Evolutionary conservation across 2,329 filamentous ascomycete genomes (phyloP), one percentile per base, ranked within the genome.

Genomic region (Chrysoporthe austroafricana): DNA sequence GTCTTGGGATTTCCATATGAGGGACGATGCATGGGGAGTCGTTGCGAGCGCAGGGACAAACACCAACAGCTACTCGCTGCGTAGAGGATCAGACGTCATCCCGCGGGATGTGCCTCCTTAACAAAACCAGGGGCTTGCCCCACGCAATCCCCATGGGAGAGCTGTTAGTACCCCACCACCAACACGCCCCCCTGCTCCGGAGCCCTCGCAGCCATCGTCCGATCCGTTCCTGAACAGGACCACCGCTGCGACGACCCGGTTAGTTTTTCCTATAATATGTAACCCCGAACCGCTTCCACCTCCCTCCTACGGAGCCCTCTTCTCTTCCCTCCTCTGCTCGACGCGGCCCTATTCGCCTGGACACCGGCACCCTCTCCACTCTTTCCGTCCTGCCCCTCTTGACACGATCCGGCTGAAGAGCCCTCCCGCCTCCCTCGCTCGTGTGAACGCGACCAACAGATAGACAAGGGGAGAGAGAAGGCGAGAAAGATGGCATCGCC

Each of bases 401-500:
- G 2, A 48, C 39, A 52, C 48, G 48, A 52, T 26, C 26, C 26
- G 26, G 26, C 26, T 26, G 21, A 26, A 52, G n/a, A 26, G 6
- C n/a, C 48, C 48, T 26, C 16, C 48, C 21, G 26, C 26, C 26
- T 26, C 26, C 26, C 26, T 26, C 26, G 26, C 26, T 26, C 2
- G 26, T 26, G 26, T 26, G 26, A 26, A 26, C 26, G 26, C 26
- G 26, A 26, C 26, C 26, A 26, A 26, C 26, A 26, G 26, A 26
- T 26, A 26, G 26, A 26, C 14, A 21, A 9, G 34, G 14, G n/a
- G 5, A 6, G 57, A 26, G 57, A 44, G n/a, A 43, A 60, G 34
- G 16, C 50, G 18, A 50, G 36, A 85, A 56, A 50, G 36, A 85
- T 85, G 83, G 82, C 84, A 69, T 82, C 83, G 54, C 80, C 81